Conservation (phyloP, 2,329 filamentous ascomycete genomes). For the Talaromyces sp. region DNA sequence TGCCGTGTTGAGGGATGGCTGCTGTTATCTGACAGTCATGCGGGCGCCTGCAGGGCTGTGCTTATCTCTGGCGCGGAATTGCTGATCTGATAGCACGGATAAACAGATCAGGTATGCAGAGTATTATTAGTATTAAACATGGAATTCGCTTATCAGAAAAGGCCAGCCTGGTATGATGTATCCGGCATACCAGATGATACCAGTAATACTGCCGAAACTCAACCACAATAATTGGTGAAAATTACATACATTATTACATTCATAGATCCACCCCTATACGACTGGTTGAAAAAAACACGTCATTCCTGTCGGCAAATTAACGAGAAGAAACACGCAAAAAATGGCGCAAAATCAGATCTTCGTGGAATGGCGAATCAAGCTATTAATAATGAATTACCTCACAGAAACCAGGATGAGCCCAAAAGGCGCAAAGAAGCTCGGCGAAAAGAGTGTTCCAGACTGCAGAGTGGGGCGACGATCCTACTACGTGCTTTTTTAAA, state of each 20-base stretch:
- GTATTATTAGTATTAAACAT: neutral
- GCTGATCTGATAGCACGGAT: neutral
- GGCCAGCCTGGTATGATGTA: neutral
- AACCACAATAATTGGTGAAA: no score
- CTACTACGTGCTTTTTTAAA: neutral
- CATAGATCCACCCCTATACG: neutral
- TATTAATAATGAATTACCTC: conserved; percentile 1
- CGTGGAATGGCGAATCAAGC: neutral
- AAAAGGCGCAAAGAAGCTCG: neutral
- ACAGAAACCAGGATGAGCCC: neutral
- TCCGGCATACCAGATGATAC: neutral
- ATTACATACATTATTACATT: neutral
- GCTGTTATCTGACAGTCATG: neutral
- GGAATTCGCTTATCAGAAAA: neutral
- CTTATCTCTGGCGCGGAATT: neutral
- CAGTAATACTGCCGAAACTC: neutral
- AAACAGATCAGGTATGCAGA: neutral
- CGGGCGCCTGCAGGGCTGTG: neutral
- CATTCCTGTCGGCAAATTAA: neutral
- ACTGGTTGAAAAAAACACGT: neutral
- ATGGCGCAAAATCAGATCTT: neutral
- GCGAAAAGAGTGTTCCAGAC: conserved; percentile 4
- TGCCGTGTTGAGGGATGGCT: neutral
- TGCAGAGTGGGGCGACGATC: conserved; percentile 7
- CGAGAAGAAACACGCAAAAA: neutral